Evolutionary conservation across 2,329 filamentous ascomycete species (phyloP), one percentile per base, ranked within the genome.

Genomic region (Penicillium sp.): DNA sequence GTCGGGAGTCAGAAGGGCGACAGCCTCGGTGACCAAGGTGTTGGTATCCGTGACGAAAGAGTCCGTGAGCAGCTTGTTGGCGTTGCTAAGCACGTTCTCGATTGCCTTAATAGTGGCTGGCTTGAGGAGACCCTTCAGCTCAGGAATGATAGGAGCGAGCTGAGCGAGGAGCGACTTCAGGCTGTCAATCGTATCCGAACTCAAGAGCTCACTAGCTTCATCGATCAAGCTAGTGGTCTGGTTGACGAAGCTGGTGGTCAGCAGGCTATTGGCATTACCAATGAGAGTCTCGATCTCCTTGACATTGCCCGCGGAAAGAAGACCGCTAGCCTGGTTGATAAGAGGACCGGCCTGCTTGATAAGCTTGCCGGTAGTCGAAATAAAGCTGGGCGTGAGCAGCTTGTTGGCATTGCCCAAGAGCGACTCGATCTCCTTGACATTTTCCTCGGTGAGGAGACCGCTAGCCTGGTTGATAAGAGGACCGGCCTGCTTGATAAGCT

Each of bases 381-480:
- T 40, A 19, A 63, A 63, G 25, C 35, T 27, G 1, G 53, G 40
- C 1, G 61, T 63, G 25, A 64, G 54, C 17, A 63, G 47, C 9
- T 55, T 50, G 46, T 62, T 60, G 49, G 57, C 63, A 25, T 62
- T 62, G 37, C n/a, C 45, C 35, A 61, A 27, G 35, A 62, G 51
- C 78, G 0, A 90, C 90, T 9, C 94, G 77, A n/a, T 90, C 86
- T 59, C 93, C 45, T 88, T 83, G 9, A 94, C 77, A 69, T 95
- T 91, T 48, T 86, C 41, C 87, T 41, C 49, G 13, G 50, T 49
- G 15, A 57, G 55, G 15, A 54, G 55, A 37, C 53, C 49, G 9
- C 58, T 58, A 4, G 42, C 38, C 12, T 41, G 38, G 6, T 13
- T 21, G 1, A 59, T 40, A 31, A 53, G 50, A 9, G 50, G 52